Percentiles rank a stretch among this genome's conserved stretches.
phyloP scores from a whole-genome alignment of 148 eudicot genomes.

The Vaccinium vitisidaea region DNA sequence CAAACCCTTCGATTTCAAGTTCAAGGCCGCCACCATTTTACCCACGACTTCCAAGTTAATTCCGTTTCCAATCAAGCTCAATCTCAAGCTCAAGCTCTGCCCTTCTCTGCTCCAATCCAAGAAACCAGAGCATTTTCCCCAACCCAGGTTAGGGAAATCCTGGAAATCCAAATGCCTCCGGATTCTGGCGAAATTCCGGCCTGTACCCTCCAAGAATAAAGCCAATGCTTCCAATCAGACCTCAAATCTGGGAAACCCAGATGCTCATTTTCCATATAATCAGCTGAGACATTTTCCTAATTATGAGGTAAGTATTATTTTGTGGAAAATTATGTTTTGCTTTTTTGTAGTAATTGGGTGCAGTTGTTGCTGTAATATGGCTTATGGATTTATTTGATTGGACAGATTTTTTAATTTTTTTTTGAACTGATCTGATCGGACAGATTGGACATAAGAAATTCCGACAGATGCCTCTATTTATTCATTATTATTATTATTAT shows the following conservation, averaged over 20 bases:
- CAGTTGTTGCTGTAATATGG: too few species aligned
- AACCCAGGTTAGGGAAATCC: neutral
- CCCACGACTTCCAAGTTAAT: neutral
- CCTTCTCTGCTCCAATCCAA: conserved; percentile 4
- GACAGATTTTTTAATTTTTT: too few species aligned
- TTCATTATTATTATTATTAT: too few species aligned
- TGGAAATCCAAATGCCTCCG: conserved; percentile 9
- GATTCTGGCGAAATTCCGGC: conserved; percentile 13
- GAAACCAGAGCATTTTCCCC: neutral
- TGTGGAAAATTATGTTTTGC: neutral
- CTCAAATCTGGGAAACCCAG: conserved; percentile 5
- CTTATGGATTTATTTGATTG: too few species aligned
- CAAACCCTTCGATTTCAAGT: conserved; percentile 14
- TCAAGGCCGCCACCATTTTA: conserved; percentile 9
- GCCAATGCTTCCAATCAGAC: neutral
- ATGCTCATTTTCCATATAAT: conserved; percentile 1
- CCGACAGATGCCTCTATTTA: neutral
- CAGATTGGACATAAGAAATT: neutral
- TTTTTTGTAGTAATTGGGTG: neutral
- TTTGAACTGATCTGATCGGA: neutral
- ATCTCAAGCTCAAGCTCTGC: neutral
- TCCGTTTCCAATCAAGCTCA: conserved; percentile 14
- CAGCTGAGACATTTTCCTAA: neutral
- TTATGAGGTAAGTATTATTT: neutral
- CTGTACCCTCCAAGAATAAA: conserved; percentile 1